phyloP scores from a whole-genome alignment of 768 basidiomycete genomes.

The Suillus cothurnatus region DNA sequence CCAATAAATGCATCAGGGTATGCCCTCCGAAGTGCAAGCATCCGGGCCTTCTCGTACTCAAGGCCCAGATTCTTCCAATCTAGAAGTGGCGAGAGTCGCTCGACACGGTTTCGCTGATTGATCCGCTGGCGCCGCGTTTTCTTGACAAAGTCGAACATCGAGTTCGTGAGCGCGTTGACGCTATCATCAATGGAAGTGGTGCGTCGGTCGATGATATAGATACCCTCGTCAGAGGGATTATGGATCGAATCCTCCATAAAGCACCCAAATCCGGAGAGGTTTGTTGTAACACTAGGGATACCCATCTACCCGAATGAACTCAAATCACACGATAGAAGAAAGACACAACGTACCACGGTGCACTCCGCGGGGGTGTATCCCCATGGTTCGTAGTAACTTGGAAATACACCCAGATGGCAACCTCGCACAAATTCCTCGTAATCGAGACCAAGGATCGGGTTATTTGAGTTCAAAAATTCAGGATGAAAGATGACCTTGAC shows the following conservation, averaged over 20 bases:
- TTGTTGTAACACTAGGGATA: slow-evolving; percentile 95
- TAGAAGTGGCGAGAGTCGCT: slow-evolving; percentile 87
- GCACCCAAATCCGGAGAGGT: slow-evolving; percentile 96
- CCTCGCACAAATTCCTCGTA: slow-evolving; percentile 99
- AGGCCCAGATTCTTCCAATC: slow-evolving; percentile 99
- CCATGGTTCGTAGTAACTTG: slow-evolving; percentile 97
- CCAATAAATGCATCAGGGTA: slow-evolving; percentile 93
- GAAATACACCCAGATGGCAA: slow-evolving; percentile 98
- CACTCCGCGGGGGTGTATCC: slow-evolving; percentile 98
- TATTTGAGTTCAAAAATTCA: slow-evolving; percentile 96
- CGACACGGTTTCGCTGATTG: slow-evolving; percentile 98
- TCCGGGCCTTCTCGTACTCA: slow-evolving; percentile 95
- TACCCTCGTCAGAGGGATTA: slow-evolving; percentile 90
- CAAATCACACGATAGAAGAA: slow-evolving; percentile 7
- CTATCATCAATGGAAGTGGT: slow-evolving; percentile 90
- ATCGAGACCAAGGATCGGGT: slow-evolving; percentile 95
- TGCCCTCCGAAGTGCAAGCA: slow-evolving; percentile 87
- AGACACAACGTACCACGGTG: slow-evolving; percentile 75
- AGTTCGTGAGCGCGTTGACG: slow-evolving; percentile 76
- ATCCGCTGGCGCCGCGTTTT: slow-evolving; percentile 96
- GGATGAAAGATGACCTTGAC: slow-evolving; percentile 99
- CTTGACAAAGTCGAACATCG: slow-evolving; percentile 73
- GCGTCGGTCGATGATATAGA: slow-evolving; percentile 95
- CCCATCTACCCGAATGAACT: slow-evolving; percentile 70
- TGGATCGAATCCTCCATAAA: slow-evolving; percentile 99